Percentiles rank a stretch among this genome's conserved stretches.
These are phyloP conservation scores for Ophiosphaerella narmari DNA, from an alignment of 2,329 filamentous ascomycete genomes.

Conservation along the genomic window DNA sequence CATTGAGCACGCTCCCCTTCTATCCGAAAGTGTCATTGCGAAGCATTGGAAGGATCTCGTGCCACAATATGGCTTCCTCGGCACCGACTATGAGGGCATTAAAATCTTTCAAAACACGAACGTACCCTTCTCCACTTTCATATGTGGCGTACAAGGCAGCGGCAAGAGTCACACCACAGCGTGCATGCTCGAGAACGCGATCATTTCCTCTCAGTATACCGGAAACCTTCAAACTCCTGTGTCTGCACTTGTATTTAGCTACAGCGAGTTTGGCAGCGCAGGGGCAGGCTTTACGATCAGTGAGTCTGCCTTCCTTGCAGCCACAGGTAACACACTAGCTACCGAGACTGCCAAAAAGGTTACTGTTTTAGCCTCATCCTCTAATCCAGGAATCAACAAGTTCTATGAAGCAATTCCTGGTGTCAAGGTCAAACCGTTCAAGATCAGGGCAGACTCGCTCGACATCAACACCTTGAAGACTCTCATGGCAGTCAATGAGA, in stretches of 20 bases:
- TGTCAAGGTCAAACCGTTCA: constrained; percentile 53
- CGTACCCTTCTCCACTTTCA: constrained; percentile 62
- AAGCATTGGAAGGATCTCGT: constrained; percentile 12
- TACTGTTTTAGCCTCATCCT: constrained; percentile 28
- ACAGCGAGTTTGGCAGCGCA: constrained; percentile 51
- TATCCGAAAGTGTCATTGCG: constrained; percentile 2
- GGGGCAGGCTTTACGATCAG: constrained; percentile 57
- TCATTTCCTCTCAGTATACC: constrained; percentile 51
- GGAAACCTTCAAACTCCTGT: constrained; percentile 57
- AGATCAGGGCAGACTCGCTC: constrained; percentile 55
- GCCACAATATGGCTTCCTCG: constrained; percentile 19
- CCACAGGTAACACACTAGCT: constrained; percentile 14
- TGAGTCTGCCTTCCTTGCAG: constrained; percentile 62
- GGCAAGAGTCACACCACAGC: constrained; percentile 66
- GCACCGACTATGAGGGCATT: neutral
- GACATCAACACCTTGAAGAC: constrained; percentile 56
- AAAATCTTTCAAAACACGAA: constrained; percentile 58
- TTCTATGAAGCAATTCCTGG: constrained; percentile 37
- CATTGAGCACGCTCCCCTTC: constrained; percentile 14
- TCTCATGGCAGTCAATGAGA: constrained; percentile 23
- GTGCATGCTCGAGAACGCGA: constrained; percentile 54
- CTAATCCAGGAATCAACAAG: constrained; percentile 24
- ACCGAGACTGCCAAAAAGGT: constrained; percentile 19
- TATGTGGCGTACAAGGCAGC: constrained; percentile 66
- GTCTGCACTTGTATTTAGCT: constrained; percentile 64